Evolutionary conservation across 2,329 filamentous ascomycete genomes (phyloP), one percentile per base, ranked within the genome.

Genomic region (Clonostachys byssicola): DNA sequence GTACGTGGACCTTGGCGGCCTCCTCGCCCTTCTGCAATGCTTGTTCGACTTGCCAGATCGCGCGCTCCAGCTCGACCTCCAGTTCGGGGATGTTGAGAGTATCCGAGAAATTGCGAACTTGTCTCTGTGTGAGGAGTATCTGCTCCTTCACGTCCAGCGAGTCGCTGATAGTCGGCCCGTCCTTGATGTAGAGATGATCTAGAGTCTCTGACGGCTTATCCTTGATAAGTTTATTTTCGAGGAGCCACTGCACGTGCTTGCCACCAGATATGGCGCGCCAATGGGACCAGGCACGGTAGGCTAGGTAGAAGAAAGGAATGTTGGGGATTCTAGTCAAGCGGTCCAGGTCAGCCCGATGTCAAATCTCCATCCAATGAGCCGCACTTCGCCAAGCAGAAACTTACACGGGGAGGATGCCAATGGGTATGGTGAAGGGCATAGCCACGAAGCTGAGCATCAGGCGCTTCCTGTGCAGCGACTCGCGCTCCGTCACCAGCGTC

Each of bases 271-370:
- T 72, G 46, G 94, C 94, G 71, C 86, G 81, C 83, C 88, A 95
- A 67, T 96, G 90, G 17, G 89, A 95, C 86, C 88, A 97, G 23
- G 90, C 87, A 53, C 94, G 81, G 71, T 95, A 99, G 16, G 81
- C 82, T 39, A 97, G 80, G 66, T 97, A 99, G 74, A 97, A 97
- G 74, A 97, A 97, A 16, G 94, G 94, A 12, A 99, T 74, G 63
- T 99, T 96, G 35, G 92, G 92, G 52, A 96, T 78, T 52, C 89
- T 95, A 16, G 36, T 17, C 36, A 14, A 6, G 36, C 12, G 14
- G 14, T 12, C 12, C 23, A 30, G 9, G 23, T 44, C 30, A 36
- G 40, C 30, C 17, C 17, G 20, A 18, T n/a, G 36, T 36, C 42
- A 23, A 39, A 12, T 34, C 17, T 46, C 20, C 20, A 12, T n/a